Base-by-base conservation (phyloP, 2,329 filamentous ascomycete species). In the Talaromyces sp. region DNA sequence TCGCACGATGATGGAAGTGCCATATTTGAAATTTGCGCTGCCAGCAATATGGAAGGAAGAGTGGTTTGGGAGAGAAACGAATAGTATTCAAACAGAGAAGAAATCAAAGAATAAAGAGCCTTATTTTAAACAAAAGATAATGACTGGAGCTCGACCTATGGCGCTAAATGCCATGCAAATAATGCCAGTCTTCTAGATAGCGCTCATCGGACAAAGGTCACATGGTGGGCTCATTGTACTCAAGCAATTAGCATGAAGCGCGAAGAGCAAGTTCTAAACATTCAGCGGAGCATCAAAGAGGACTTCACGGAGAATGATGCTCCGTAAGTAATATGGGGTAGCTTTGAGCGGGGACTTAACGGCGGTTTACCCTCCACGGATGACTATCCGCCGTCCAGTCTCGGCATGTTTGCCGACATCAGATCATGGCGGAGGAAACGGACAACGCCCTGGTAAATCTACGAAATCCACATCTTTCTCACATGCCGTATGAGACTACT, bases 1-100 rank as follows among this genome's bases (percentile, higher is more conserved):
- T 75, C 72, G 63, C 67, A 67, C 42, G 59, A 44, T n/a, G 62
- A 31, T 50, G 66, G 64, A 46, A 67, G 57, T 39, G 65, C 1
- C 60, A 66, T 68, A 1, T 37, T 60, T 33, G 9, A n/a, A 0
- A 2, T n/a, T 2, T n/a, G 8, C n/a, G 16, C 28, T n/a, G 4
- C 11, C 1, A 21, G 11, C 5, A 0, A 23, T 0, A 2, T 46
- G 21, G 18, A 23, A 8, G 4, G 9, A 8, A 23, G 7, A 44
- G 5, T 14, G 3, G 18, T n/a, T 23, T 44, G 18, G 11, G 7
- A 5, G 1, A 48, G n/a, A 28, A 1, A 3, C 4, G 23, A 48
- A 3, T 31, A 1, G 2, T 28, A 2, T 25, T 5, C 16, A 48
- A 14, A 28, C 1, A n/a, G 14, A 5, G 7, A 48, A 16, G 12